phyloP scores from a whole-genome alignment of 2,329 filamentous ascomycete genomes.

The Botrytis aclada region DNA sequence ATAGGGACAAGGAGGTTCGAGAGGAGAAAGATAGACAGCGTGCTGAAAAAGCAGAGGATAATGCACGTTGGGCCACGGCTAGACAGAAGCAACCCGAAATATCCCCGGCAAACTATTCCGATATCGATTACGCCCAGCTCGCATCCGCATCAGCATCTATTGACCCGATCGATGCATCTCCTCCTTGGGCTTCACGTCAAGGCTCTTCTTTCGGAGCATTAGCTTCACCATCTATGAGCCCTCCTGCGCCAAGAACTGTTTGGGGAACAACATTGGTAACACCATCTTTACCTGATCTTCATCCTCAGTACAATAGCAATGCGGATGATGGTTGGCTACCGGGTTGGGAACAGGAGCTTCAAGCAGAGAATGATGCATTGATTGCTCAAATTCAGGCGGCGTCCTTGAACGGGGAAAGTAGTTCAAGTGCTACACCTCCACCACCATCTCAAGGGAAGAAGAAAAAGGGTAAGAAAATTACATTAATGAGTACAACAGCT shows the following conservation, averaged over 20 bases:
- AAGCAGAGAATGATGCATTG: slow-evolving; percentile 55
- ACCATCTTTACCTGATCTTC: slow-evolving; percentile 55
- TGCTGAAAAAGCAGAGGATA: slow-evolving; percentile 67
- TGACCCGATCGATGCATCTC: slow-evolving; percentile 46
- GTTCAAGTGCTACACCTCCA: slow-evolving; percentile 17
- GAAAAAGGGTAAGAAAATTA: slow-evolving; percentile 72
- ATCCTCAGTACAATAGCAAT: slow-evolving; percentile 34
- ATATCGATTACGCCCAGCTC: slow-evolving; percentile 68
- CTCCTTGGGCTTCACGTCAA: slow-evolving; percentile 53
- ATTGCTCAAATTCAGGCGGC: slow-evolving; percentile 57
- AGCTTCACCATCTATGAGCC: slow-evolving; percentile 77
- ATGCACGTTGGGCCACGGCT: slow-evolving; percentile 58
- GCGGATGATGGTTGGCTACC: slow-evolving; percentile 82
- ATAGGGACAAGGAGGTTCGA: slow-evolving; percentile 63
- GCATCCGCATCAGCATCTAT: slow-evolving; percentile 47
- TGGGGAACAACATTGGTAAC: slow-evolving; percentile 81
- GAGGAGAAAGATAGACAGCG: slow-evolving; percentile 68
- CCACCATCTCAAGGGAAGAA: slow-evolving; percentile 46
- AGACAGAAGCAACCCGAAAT: slow-evolving; percentile 55
- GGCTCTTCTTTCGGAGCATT: slow-evolving; percentile 64
- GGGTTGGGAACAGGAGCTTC: slow-evolving; percentile 75
- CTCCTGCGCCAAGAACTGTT: slow-evolving; percentile 72
- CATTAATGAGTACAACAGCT: slow-evolving; percentile 62
- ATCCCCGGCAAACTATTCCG: slow-evolving; percentile 46
- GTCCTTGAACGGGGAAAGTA: slow-evolving; percentile 39